Conservation (phyloP, 2,329 filamentous ascomycete species). For the Aureobasidium mangrovei region DNA sequence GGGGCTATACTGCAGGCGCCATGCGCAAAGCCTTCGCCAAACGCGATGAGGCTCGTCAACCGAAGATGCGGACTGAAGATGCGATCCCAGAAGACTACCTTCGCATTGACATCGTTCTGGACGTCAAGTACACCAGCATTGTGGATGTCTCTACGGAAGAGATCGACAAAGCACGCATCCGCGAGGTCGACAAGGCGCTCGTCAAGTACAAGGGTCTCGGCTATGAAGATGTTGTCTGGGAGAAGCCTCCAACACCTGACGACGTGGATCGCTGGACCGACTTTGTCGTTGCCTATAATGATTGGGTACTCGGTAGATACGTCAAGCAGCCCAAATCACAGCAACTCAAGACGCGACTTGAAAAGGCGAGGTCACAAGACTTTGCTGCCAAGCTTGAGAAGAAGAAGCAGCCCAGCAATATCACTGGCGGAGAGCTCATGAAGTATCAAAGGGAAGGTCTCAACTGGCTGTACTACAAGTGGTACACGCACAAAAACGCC, state of each 20-base stretch:
- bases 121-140: conserved; percentile 59
- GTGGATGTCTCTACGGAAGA: conserved; percentile 54
- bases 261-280: conserved; percentile 66
- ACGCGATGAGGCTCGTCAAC: conserved; percentile 52
- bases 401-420: conserved; percentile 60
- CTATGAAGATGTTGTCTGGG: conserved; percentile 90
- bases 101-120: conserved; percentile 79
- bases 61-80: conserved; percentile 62
- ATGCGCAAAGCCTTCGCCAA: conserved; percentile 74
- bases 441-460: conserved; percentile 85
- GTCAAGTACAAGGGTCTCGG: conserved; percentile 90
- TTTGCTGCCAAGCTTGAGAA: conserved; percentile 62
- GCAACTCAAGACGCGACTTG: conserved; percentile 58
- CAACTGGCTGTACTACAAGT: conserved; percentile 93
- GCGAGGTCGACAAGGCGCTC: conserved; percentile 62
- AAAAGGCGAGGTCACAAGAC: conserved; percentile 53
- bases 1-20: conserved; percentile 51
- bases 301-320: conserved; percentile 74
- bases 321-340: conserved; percentile 49
- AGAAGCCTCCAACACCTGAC: conserved; percentile 59
- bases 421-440: conserved; percentile 79
- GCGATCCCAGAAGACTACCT: conserved; percentile 84
- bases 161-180: conserved; percentile 61
- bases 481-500: conserved; percentile 70
- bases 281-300: conserved; percentile 74